Evolutionary conservation across 164 flowering plant species (phyloP).

Genomic region (Vitis cinerea): DNA sequence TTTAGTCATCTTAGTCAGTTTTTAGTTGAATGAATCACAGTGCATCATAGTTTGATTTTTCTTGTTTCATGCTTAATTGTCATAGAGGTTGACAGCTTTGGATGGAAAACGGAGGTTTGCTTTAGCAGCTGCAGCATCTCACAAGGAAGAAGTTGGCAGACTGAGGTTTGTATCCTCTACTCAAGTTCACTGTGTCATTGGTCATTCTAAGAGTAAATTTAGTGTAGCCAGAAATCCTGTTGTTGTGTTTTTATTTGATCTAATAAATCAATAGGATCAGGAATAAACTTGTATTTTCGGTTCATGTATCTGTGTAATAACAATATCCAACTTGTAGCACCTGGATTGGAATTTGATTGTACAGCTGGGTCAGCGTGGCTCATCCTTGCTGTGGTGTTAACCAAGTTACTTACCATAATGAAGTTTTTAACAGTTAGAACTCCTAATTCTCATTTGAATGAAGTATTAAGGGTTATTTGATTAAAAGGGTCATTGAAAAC

Average conservation of each 20-base stretch:
- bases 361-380: no score
- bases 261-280: no score
- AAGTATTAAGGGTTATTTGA: no score
- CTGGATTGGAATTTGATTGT: no score
- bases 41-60: not conserved
- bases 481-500: no score
- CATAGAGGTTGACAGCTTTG: slow-evolving; percentile 89
- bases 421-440: no score
- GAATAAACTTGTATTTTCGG: no score
- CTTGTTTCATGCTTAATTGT: slow-evolving; percentile 13
- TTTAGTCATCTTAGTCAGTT: not conserved
- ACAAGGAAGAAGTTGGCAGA: slow-evolving; percentile 93
- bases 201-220: not conserved
- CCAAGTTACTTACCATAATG: no score
- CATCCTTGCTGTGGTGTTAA: no score
- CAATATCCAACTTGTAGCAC: no score
- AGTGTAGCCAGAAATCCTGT: not conserved
- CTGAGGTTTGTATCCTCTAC: slow-evolving; percentile 52
- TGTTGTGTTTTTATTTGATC: not conserved
- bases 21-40: not conserved
- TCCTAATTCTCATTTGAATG: no score
- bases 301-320: no score
- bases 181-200: not conserved
- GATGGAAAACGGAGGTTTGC: slow-evolving; percentile 99
- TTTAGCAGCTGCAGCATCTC: slow-evolving; percentile 94